Evolutionary conservation across 164 flowering plant species (phyloP).

Genomic region (Vitis vinifera): DNA sequence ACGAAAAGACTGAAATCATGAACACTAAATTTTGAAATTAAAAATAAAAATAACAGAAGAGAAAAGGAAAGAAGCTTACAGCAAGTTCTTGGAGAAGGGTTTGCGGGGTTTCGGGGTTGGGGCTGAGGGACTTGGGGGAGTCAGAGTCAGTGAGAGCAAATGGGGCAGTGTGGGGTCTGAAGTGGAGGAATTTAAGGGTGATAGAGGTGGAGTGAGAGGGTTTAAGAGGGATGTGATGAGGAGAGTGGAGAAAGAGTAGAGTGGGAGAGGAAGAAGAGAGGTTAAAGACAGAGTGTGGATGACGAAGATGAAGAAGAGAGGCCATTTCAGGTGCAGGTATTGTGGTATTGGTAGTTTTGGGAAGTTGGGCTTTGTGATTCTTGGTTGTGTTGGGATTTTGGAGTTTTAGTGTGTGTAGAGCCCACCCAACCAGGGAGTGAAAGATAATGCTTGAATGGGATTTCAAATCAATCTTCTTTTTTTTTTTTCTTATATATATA

Average conservation of each 20-base stretch:
- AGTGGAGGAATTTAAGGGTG: conserved; percentile 5
- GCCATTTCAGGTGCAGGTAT: conserved; percentile 22
- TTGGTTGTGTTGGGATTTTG: too few species aligned
- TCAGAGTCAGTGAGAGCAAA: conserved; percentile 66
- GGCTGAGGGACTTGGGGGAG: conserved; percentile 47
- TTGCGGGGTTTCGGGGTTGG: conserved; percentile 39
- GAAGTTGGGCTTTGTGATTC: too few species aligned
- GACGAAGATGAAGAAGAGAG: conserved; percentile 23
- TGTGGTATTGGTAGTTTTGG: too few species aligned
- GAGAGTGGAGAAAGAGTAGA: conserved; percentile 16
- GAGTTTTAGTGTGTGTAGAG: too few species aligned
- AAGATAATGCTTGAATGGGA: too few species aligned
- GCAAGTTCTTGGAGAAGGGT: conserved; percentile 62
- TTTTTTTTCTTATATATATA: too few species aligned
- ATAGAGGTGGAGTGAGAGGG: conserved; percentile 13
- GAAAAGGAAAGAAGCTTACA: conserved; percentile 27
- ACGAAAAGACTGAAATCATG: too few species aligned
- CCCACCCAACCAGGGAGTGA: too few species aligned
- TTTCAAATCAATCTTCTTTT: too few species aligned
- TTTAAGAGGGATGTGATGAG: conserved; percentile 17
- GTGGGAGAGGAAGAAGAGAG: conserved; percentile 18
- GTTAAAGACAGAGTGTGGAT: conserved; percentile 11
- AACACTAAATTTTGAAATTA: too few species aligned
- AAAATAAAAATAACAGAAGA: too few species aligned
- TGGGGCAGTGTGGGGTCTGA: conserved; percentile 26